These are phyloP conservation scores for Euclidium syriacum DNA, from an alignment of 345 rosid species.

Conservation along the genomic window DNA sequence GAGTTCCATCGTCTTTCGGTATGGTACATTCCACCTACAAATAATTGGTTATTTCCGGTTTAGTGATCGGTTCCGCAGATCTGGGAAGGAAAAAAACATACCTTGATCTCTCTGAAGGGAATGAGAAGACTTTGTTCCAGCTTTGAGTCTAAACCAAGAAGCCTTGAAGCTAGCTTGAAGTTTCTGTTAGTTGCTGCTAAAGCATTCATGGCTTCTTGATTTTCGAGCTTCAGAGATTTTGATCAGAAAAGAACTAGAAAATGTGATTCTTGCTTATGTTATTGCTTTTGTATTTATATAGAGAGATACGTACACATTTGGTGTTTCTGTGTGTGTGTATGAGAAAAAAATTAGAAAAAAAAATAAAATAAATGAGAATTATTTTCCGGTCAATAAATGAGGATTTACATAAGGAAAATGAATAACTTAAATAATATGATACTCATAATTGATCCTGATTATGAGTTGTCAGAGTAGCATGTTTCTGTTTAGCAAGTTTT, in stretches of 20 bases:
- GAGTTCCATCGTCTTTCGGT: conserved; percentile 84
- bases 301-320: conserved; percentile 21
- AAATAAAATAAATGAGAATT: neutral
- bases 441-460: conserved; percentile 19
- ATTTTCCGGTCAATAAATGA: neutral
- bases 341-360: neutral
- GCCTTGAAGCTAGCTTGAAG: conserved; percentile 76
- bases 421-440: conserved; percentile 2
- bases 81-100: conserved; percentile 3
- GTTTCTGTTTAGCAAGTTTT: neutral
- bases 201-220: conserved; percentile 57
- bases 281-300: neutral
- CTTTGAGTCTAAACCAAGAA: conserved; percentile 92
- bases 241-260: neutral
- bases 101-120: conserved; percentile 96
- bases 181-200: conserved; percentile 90
- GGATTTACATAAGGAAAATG: conserved; percentile 8
- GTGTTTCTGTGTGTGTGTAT: neutral
- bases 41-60: neutral
- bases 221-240: conserved; percentile 9
- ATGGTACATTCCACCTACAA: conserved; percentile 94
- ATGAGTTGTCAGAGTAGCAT: neutral
- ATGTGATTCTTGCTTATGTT: conserved; percentile 16
- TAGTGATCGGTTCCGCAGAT: neutral
- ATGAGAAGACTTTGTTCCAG: conserved; percentile 78